Conservation (phyloP, 2,329 filamentous ascomycete genomes). For the Hymenoscyphus scutula region DNA sequence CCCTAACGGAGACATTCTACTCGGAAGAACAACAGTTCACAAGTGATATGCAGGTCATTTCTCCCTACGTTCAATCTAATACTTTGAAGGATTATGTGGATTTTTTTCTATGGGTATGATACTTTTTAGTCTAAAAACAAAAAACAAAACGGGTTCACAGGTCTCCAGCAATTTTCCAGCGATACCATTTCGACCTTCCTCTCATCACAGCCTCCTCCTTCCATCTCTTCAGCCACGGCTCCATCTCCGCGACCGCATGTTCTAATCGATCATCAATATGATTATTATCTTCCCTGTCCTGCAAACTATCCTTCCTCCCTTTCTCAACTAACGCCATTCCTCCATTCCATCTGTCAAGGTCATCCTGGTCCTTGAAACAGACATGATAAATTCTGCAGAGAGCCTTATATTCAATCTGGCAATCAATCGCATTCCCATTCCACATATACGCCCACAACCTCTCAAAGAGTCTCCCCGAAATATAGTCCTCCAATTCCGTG, state of each 20-base stretch:
- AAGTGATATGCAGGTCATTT: not conserved
- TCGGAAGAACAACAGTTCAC: not conserved
- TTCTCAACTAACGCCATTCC: not conserved
- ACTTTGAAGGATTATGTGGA: not conserved
- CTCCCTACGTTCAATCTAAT: not conserved
- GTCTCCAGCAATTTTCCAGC: conserved; percentile 5
- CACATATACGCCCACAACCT: conserved; percentile 55
- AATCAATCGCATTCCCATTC: conserved; percentile 16
- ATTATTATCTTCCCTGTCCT: not conserved
- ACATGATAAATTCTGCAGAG: conserved; percentile 19
- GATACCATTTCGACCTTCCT: conserved; percentile 5
- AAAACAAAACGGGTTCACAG: conserved; percentile 3
- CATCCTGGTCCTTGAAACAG: conserved; percentile 15
- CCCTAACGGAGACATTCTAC: not conserved
- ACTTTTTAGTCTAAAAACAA: not conserved
- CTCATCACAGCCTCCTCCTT: conserved; percentile 15
- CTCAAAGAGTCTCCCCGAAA: conserved; percentile 58
- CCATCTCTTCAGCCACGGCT: not conserved
- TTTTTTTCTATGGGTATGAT: not conserved
- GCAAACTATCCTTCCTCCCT: not conserved
- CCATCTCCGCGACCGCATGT: conserved; percentile 7
- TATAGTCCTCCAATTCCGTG: conserved; percentile 49
- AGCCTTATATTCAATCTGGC: conserved; percentile 19
- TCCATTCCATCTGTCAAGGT: conserved; percentile 14
- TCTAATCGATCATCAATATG: not conserved